These are phyloP conservation scores for Kandelia obovata DNA, from an alignment of 345 rosid species.

Conservation along the genomic window DNA sequence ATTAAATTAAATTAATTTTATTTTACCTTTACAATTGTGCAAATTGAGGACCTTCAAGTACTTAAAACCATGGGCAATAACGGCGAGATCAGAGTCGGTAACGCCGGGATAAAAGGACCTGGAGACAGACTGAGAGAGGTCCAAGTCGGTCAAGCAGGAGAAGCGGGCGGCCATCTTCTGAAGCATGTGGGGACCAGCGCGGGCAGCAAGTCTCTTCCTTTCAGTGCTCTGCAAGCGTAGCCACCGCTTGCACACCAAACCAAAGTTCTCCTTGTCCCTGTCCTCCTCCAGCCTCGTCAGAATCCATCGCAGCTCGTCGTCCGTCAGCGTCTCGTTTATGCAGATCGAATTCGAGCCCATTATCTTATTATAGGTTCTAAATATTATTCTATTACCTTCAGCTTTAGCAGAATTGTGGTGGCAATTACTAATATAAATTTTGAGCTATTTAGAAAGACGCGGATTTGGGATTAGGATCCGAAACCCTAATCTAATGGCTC, in stretches of 20 bases:
- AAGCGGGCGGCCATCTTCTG: slow-evolving; percentile 76
- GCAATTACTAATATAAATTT: no score
- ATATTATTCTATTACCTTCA: no score
- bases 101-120: slow-evolving; percentile 89
- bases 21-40: slow-evolving; percentile 67
- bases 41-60: slow-evolving; percentile 55
- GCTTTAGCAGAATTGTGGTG: no score
- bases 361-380: neutral
- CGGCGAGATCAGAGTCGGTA: slow-evolving; percentile 78
- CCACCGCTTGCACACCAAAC: slow-evolving; percentile 94
- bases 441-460: no score
- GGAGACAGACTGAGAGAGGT: slow-evolving; percentile 87
- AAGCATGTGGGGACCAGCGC: slow-evolving; percentile 95
- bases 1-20: neutral
- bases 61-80: slow-evolving; percentile 64
- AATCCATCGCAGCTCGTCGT: slow-evolving; percentile 74
- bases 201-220: slow-evolving; percentile 79
- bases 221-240: slow-evolving; percentile 76
- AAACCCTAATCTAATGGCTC: slow-evolving; percentile 10
- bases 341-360: slow-evolving; percentile 31
- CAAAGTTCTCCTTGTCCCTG: slow-evolving; percentile 76
- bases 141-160: slow-evolving; percentile 61
- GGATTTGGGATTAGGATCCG: neutral
- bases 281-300: slow-evolving; percentile 60
- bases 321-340: slow-evolving; percentile 69